These are phyloP conservation scores for Diutina siamensis DNA, from an alignment of 1,139 yeast genomes.

Conservation along the genomic window DNA sequence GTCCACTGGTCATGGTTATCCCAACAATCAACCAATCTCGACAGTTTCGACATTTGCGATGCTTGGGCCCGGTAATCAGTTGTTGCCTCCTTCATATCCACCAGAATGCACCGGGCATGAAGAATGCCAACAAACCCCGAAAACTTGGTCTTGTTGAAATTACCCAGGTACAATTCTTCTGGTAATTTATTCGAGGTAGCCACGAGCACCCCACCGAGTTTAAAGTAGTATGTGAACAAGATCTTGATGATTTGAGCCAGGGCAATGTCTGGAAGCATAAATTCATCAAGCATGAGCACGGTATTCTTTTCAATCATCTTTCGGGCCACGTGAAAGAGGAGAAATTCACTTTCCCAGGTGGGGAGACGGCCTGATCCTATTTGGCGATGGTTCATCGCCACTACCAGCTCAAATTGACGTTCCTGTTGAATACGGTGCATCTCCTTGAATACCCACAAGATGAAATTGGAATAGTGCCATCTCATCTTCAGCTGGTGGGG, in stretches of 20 bases:
- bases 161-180: constrained; percentile 56
- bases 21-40: not conserved
- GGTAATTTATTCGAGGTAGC: constrained; percentile 67
- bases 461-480: constrained; percentile 64
- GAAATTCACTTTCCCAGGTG: constrained; percentile 50
- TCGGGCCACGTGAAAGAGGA: constrained; percentile 56
- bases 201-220: constrained; percentile 61
- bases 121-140: constrained; percentile 44
- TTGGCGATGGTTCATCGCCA: not conserved
- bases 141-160: constrained; percentile 48
- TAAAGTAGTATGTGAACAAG: constrained; percentile 56
- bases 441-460: constrained; percentile 54
- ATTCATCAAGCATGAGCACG: constrained; percentile 55
- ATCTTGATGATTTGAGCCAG: constrained; percentile 58
- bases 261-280: constrained; percentile 64
- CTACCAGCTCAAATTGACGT: constrained; percentile 18
- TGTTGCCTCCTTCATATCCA: constrained; percentile 38
- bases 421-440: constrained; percentile 44
- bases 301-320: constrained; percentile 50
- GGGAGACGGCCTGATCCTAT: not conserved
- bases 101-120: constrained; percentile 47
- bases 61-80: constrained; percentile 4
- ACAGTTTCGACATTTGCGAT: not conserved
- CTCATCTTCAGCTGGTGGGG: constrained; percentile 57
- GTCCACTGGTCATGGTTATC: not conserved